Conservation (phyloP, 2,329 filamentous ascomycete species). For the Verticillium zaregamsianum region DNA sequence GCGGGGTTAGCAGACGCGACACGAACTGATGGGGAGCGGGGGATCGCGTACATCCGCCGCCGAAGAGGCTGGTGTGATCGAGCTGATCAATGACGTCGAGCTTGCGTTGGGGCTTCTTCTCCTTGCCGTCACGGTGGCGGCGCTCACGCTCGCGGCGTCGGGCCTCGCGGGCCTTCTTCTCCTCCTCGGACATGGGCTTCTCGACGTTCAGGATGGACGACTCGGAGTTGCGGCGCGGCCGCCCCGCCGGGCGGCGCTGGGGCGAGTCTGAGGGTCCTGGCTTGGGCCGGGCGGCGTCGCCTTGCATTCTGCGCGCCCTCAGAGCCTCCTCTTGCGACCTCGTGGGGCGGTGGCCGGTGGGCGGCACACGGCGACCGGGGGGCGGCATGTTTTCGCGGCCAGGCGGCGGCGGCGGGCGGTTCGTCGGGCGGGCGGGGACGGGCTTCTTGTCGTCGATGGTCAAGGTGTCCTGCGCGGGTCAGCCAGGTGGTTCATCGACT, state of each 20-base stretch:
- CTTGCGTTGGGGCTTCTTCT: conserved; percentile 44
- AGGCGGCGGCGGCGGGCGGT: conserved; percentile 33
- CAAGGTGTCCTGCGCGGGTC: conserved; percentile 56
- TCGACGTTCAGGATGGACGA: conserved; percentile 64
- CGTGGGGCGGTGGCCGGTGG: conserved; percentile 53
- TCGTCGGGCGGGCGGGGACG: conserved; percentile 25
- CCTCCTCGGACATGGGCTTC: conserved; percentile 56
- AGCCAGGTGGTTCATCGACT: not conserved
- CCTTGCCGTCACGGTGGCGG: conserved; percentile 45
- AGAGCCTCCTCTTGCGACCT: conserved; percentile 65
- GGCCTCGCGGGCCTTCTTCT: conserved; percentile 45
- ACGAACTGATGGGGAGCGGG: not conserved
- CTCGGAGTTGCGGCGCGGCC: conserved; percentile 72
- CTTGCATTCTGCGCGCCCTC: conserved; percentile 40
- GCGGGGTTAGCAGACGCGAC: not conserved
- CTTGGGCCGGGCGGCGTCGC: conserved; percentile 24
- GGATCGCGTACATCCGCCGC: conserved; percentile 70
- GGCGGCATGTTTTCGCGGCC: conserved; percentile 45
- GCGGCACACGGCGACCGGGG: conserved; percentile 37
- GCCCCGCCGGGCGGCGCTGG: conserved; percentile 38
- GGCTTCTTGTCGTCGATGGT: conserved; percentile 57
- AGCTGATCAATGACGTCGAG: conserved; percentile 95
- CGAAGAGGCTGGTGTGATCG: conserved; percentile 94
- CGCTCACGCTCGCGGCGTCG: conserved; percentile 49
- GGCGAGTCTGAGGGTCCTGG: conserved; percentile 28